Percentiles rank a stretch among this genome's conserved stretches.
phyloP scores from a whole-genome alignment of 176 grass and related monocot species.

The Triticum timopheevii region DNA sequence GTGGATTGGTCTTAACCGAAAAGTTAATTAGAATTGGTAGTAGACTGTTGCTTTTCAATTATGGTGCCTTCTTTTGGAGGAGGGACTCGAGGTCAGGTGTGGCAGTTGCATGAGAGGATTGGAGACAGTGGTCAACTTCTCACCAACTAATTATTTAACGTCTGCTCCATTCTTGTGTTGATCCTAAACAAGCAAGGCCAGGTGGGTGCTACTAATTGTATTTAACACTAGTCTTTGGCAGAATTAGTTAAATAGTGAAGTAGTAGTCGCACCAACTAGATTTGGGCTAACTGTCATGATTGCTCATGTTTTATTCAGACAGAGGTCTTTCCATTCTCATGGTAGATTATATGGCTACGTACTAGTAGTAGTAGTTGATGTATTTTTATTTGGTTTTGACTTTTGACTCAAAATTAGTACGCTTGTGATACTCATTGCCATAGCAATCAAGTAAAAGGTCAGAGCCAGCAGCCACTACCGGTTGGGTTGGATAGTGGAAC shows the following conservation, averaged over 20 bases:
- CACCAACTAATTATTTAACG: slow-evolving; percentile 11
- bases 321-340: neutral
- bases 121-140: neutral
- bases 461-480: too few species aligned
- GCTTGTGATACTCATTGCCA: too few species aligned
- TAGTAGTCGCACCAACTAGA: slow-evolving; percentile 16
- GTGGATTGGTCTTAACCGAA: slow-evolving; percentile 15
- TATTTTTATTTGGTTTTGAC: too few species aligned
- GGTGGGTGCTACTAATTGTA: neutral
- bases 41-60: neutral
- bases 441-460: too few species aligned
- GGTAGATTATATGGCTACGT: too few species aligned
- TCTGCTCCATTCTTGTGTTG: neutral
- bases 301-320: neutral
- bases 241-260: neutral
- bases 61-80: slow-evolving; percentile 1
- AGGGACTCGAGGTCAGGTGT: slow-evolving; percentile 23
- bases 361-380: too few species aligned
- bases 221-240: neutral
- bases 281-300: neutral
- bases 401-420: too few species aligned
- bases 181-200: neutral
- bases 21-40: neutral
- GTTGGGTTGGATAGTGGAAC: too few species aligned
- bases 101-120: slow-evolving; percentile 1